A percentile compares a stretch with the other conserved stretches of the same genome.
These are phyloP conservation scores for Umbilicaria muhlenbergii DNA, from an alignment of 495 filamentous ascomycete species.

Conservation along the genomic window DNA sequence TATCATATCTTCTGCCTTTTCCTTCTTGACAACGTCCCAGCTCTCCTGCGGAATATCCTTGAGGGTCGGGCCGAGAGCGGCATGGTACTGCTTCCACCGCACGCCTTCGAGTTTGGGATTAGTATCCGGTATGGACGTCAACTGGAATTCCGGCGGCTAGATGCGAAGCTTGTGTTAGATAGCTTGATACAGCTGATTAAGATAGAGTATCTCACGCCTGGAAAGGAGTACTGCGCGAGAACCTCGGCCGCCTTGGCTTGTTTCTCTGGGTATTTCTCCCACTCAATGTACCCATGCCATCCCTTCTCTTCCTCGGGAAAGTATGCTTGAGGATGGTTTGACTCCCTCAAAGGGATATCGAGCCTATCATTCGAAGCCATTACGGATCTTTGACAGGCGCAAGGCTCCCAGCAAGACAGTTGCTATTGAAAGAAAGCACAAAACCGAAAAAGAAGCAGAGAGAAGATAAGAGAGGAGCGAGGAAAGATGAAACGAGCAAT, in stretches of 20 bases:
- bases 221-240: conserved; percentile 31
- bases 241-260: conserved; percentile 32
- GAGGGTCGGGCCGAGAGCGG: conserved; percentile 31
- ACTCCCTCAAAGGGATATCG: background rate
- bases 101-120: conserved; percentile 42
- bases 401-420: too few species aligned
- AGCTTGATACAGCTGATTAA: background rate
- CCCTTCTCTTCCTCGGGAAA: conserved; percentile 11
- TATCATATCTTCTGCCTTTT: conserved; percentile 42
- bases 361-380: too few species aligned
- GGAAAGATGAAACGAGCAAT: too few species aligned
- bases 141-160: conserved; percentile 39
- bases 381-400: too few species aligned
- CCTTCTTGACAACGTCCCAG: conserved; percentile 36
- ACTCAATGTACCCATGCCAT: conserved; percentile 34
- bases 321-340: background rate
- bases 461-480: too few species aligned
- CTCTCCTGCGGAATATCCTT: conserved; percentile 27
- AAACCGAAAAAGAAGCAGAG: too few species aligned
- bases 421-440: too few species aligned
- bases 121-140: conserved; percentile 34
- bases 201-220: conserved; percentile 3
- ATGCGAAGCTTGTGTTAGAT: background rate
- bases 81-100: conserved; percentile 44
- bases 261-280: conserved; percentile 49